Base-by-base conservation (phyloP, 140 eudicot genomes). In the Eryngium alpinum region DNA sequence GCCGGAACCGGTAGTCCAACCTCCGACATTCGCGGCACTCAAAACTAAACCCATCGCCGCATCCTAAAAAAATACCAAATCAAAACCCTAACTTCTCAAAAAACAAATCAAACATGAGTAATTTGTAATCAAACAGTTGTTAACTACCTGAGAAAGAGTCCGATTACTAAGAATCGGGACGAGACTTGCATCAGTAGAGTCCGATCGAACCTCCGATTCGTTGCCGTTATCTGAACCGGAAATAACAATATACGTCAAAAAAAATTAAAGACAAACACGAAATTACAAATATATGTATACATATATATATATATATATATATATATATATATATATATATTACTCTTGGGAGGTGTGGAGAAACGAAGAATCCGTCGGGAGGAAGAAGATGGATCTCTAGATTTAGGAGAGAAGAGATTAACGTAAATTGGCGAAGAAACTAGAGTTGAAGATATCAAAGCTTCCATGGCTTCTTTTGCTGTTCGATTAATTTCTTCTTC, bases 1-100 rank as follows among this genome's bases (percentile, higher is more conserved):
- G 14, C 98, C 97, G 15, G 98, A 94, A 34, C 97, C 97, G 6
- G 97, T 92, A 25, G 96, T 94, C 98, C 98, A 92, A 50, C 97
- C 98, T 75, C 93, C 81, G 10, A 90, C 89, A 67, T 89, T 89
- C 2, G 95, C 95, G 22, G 97, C 94, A 87, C 98, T 93, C 67
- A 93, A 59, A 22, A 92, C 97, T 83, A 94, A 81, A 63, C 98
- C 97, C 97, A 94, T 94, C 17, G 97, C 97, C n/a, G 87, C 93
- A 85, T 92, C 97, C 98, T 94, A 83, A 79, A 12, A 49, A 60
- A 44, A 21, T 52, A 49, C 46, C 60, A 79, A 38, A 69, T 43
- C 3, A 56, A 44, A 65, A 77, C 87, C 83, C 77, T 49, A 78
- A 71, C 73, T 75, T 16, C n/a, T 49, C 34, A 17, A 13, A n/a